Evolutionary conservation across 495 filamentous ascomycete species (phyloP).

Genomic region (Penicillium cataractarum): DNA sequence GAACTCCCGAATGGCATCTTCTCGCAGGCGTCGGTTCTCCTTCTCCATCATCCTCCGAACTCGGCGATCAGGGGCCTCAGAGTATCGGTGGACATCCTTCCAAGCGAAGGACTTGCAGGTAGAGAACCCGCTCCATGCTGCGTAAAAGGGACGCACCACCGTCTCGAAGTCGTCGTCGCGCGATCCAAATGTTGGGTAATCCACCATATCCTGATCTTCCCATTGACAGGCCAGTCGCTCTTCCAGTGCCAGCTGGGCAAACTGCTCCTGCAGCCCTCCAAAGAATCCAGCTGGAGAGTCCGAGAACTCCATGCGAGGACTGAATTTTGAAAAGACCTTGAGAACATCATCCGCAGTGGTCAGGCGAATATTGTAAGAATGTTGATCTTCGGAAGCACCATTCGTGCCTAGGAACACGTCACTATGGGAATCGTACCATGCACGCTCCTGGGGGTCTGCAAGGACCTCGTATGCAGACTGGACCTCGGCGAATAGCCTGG

Average conservation of each 20-base stretch:
- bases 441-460: constrained; percentile 91
- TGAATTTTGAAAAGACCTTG: constrained; percentile 73
- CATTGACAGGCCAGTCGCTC: constrained; percentile 73
- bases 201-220: constrained; percentile 57
- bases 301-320: constrained; percentile 72
- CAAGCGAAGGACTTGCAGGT: constrained; percentile 87
- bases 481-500: constrained; percentile 83
- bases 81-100: constrained; percentile 79
- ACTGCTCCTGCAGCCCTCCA: constrained; percentile 70
- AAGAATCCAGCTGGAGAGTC: constrained; percentile 83
- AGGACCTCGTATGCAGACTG: constrained; percentile 94
- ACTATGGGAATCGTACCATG: constrained; percentile 97
- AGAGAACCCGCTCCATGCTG: constrained; percentile 76
- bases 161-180: constrained; percentile 67
- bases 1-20: constrained; percentile 82
- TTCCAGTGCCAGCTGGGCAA: constrained; percentile 79
- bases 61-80: constrained; percentile 85
- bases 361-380: constrained; percentile 65
- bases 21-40: constrained; percentile 85
- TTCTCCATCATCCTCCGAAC: constrained; percentile 89
- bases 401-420: constrained; percentile 75
- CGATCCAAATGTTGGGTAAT: constrained; percentile 82
- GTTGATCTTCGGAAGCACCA: constrained; percentile 44
- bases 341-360: constrained; percentile 80
- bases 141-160: constrained; percentile 80